These are phyloP conservation scores for Encephalitozoon hellem DNA, from an alignment of 371 early-diverging fungal species.

Conservation along the genomic window DNA sequence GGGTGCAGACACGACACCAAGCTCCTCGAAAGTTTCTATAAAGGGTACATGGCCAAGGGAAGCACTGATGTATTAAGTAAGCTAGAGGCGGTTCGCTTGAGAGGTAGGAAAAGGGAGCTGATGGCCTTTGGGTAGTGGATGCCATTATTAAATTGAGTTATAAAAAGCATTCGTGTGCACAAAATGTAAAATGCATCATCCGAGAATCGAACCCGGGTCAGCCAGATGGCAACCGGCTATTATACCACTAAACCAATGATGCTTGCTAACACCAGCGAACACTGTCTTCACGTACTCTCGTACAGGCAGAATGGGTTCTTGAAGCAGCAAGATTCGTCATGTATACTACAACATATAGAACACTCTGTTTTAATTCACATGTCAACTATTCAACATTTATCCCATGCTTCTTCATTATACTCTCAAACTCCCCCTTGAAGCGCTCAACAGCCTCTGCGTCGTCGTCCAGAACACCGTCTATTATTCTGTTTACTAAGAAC, in stretches of 20 bases:
- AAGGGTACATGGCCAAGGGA: constrained; percentile 29
- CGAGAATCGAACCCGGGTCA: constrained; percentile 61
- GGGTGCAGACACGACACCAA: constrained; percentile 71
- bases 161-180: not conserved
- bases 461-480: not conserved
- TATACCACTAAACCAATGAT: constrained; percentile 60
- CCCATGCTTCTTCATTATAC: constrained; percentile 6
- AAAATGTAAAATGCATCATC: constrained; percentile 52
- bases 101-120: constrained; percentile 55
- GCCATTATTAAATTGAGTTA: not conserved
- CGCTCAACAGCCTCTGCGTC: not conserved
- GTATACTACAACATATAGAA: not conserved
- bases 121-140: not conserved
- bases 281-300: too few relatives aligned
- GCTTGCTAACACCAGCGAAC: too few relatives aligned
- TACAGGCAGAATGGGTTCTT: not conserved
- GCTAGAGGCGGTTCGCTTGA: constrained; percentile 41
- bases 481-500: not conserved
- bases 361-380: not conserved
- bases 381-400: not conserved
- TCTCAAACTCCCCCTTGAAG: not conserved
- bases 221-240: constrained; percentile 60
- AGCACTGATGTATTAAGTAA: constrained; percentile 24
- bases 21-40: constrained; percentile 55
- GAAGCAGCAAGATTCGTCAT: not conserved